A percentile compares a stretch with the other conserved stretches of the same genome.
Evolutionary conservation across 768 basidiomycete genomes (phyloP).

Genomic region (Thelephora aurantiotincta): DNA sequence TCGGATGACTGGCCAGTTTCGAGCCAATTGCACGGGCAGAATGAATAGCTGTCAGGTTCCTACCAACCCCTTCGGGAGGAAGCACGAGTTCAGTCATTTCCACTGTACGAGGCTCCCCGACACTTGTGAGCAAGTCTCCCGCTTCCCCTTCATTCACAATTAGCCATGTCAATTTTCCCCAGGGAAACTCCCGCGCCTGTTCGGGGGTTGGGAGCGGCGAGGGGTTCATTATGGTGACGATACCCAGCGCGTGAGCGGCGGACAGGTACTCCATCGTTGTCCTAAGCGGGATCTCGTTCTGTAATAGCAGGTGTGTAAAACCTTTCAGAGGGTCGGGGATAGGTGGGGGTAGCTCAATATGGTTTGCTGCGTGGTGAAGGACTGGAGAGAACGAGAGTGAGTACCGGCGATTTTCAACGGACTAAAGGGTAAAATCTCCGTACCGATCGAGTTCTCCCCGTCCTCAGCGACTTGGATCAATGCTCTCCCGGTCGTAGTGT

Average conservation of each 20-base stretch:
- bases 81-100: not conserved
- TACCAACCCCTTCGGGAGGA: not conserved
- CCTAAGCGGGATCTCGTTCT: slow-evolving; percentile 39
- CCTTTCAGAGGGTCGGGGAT: slow-evolving; percentile 15
- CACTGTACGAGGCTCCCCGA: not conserved
- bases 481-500: slow-evolving; percentile 32
- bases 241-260: slow-evolving; percentile 4
- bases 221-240: slow-evolving; percentile 35
- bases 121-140: slow-evolving; percentile 6
- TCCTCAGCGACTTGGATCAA: slow-evolving; percentile 42
- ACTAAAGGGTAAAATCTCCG: slow-evolving; percentile 7
- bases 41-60: slow-evolving; percentile 2
- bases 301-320: slow-evolving; percentile 39
- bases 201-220: slow-evolving; percentile 34
- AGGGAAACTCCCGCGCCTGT: slow-evolving; percentile 31
- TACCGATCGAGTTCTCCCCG: slow-evolving; percentile 53
- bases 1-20: slow-evolving; percentile 12
- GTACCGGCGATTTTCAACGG: not conserved
- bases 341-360: slow-evolving; percentile 22
- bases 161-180: slow-evolving; percentile 38
- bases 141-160: slow-evolving; percentile 43
- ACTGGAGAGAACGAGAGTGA: slow-evolving; percentile 19
- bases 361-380: slow-evolving; percentile 45
- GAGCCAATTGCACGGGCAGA: slow-evolving; percentile 11
- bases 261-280: slow-evolving; percentile 26